Evolutionary conservation across 2,329 filamentous ascomycete genomes (phyloP).

Genomic region (Arthrobotrys musiformis): DNA sequence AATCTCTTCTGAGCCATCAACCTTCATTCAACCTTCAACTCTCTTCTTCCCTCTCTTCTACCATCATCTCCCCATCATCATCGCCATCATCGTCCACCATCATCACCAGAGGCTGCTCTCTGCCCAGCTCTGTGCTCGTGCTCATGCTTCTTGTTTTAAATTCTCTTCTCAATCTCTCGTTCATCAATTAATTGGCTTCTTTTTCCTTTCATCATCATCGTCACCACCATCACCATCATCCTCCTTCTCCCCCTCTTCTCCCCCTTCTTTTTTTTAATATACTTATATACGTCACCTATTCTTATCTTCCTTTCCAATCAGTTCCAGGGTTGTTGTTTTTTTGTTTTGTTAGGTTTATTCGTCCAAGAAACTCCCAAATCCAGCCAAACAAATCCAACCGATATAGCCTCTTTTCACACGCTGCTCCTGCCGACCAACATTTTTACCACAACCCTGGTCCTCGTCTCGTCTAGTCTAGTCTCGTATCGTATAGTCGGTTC

Average conservation of each 20-base stretch:
- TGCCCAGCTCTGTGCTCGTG: too few relatives aligned
- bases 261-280: not conserved
- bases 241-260: too few relatives aligned
- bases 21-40: not conserved
- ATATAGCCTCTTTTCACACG: not conserved
- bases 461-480: not conserved
- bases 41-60: not conserved
- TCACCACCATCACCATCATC: too few relatives aligned
- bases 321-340: not conserved
- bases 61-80: not conserved
- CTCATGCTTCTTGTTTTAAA: not conserved
- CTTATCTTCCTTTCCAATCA: not conserved
- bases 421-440: not conserved
- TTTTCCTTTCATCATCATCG: not conserved
- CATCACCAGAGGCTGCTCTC: too few relatives aligned
- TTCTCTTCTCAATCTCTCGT: not conserved
- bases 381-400: not conserved
- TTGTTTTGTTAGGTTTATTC: too few relatives aligned
- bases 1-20: not conserved
- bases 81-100: too few relatives aligned
- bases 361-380: not conserved
- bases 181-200: not conserved
- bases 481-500: too few relatives aligned
- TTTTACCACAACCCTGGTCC: not conserved
- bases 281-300: too few relatives aligned